Conservation (phyloP, 2,329 filamentous ascomycete species). For the Incumbomyces lentus region DNA sequence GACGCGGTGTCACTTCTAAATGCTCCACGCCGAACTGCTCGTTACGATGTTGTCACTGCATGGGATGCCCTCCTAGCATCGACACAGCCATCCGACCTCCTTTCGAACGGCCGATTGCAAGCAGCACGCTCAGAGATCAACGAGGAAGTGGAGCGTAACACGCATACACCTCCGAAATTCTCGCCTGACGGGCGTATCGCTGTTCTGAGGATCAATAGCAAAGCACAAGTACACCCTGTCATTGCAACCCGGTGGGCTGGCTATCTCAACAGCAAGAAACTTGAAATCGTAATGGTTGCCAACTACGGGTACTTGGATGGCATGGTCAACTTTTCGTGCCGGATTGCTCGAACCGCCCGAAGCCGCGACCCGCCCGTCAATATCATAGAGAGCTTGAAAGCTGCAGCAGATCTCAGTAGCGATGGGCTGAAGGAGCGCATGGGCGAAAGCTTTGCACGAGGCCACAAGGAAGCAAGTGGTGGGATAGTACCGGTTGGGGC, state of each 20-base stretch:
- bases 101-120: conserved; percentile 40
- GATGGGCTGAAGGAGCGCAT: conserved; percentile 39
- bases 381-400: conserved; percentile 50
- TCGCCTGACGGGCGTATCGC: conserved; percentile 52
- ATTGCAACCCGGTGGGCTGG: conserved; percentile 59
- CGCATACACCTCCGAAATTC: conserved; percentile 54
- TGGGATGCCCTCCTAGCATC: conserved; percentile 50
- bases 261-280: conserved; percentile 45
- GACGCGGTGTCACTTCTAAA: conserved; percentile 55
- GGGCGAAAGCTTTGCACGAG: conserved; percentile 54
- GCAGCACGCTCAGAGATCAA: conserved; percentile 50
- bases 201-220: conserved; percentile 50
- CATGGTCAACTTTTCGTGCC: conserved; percentile 58
- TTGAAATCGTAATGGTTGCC: conserved; percentile 56
- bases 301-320: conserved; percentile 56
- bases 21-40: conserved; percentile 52
- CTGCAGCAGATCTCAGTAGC: conserved; percentile 37
- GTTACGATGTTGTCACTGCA: conserved; percentile 49
- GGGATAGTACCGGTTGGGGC: conserved; percentile 51
- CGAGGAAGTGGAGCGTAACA: conserved; percentile 50
- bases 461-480: conserved; percentile 58
- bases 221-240: conserved; percentile 55
- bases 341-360: conserved; percentile 48
- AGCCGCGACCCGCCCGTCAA: conserved; percentile 46
- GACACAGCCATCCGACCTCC: conserved; percentile 41